Conservation (phyloP, 345 rosid species). For the Boechera divaricarpa region DNA sequence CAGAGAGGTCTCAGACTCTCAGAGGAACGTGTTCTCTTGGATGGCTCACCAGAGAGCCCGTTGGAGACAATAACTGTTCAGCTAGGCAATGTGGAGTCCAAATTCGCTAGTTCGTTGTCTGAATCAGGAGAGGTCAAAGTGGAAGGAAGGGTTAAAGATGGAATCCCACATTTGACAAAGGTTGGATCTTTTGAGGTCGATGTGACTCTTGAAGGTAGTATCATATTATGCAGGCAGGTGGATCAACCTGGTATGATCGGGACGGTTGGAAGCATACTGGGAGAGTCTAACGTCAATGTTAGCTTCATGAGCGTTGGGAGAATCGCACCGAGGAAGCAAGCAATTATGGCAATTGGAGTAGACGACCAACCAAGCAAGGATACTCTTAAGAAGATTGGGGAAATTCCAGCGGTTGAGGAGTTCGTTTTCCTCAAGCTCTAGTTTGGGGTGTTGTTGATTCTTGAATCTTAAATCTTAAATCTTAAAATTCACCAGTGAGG, state of each 20-base stretch:
- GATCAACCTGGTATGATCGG: slow-evolving; percentile 97
- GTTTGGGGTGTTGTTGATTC: slow-evolving; percentile 15
- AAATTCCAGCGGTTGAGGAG: slow-evolving; percentile 73
- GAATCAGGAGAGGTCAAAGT: slow-evolving; percentile 83
- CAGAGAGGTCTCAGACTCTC: slow-evolving; percentile 86
- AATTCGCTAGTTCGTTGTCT: slow-evolving; percentile 80
- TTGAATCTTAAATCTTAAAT: slow-evolving; percentile 17
- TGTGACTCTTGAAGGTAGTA: slow-evolving; percentile 85
- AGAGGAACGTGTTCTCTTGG: slow-evolving; percentile 70
- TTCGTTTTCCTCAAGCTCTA: slow-evolving; percentile 86
- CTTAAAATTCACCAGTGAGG: slow-evolving; percentile 3
- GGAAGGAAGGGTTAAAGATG: slow-evolving; percentile 87
- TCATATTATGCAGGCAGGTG: slow-evolving; percentile 84
- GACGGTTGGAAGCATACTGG: slow-evolving; percentile 74
- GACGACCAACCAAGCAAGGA: slow-evolving; percentile 75
- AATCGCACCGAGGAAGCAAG: slow-evolving; percentile 88
- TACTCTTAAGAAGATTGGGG: slow-evolving; percentile 72
- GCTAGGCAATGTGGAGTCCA: slow-evolving; percentile 79
- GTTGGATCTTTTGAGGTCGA: slow-evolving; percentile 88
- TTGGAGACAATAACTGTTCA: slow-evolving; percentile 75
- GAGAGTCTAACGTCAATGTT: slow-evolving; percentile 81
- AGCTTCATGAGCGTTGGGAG: slow-evolving; percentile 93
- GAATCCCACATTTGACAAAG: slow-evolving; percentile 76
- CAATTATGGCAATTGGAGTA: slow-evolving; percentile 93
- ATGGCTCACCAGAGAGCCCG: slow-evolving; percentile 83